These are phyloP conservation scores for Starmerella asiatica DNA, from an alignment of 805 yeast species.

Conservation along the genomic window DNA sequence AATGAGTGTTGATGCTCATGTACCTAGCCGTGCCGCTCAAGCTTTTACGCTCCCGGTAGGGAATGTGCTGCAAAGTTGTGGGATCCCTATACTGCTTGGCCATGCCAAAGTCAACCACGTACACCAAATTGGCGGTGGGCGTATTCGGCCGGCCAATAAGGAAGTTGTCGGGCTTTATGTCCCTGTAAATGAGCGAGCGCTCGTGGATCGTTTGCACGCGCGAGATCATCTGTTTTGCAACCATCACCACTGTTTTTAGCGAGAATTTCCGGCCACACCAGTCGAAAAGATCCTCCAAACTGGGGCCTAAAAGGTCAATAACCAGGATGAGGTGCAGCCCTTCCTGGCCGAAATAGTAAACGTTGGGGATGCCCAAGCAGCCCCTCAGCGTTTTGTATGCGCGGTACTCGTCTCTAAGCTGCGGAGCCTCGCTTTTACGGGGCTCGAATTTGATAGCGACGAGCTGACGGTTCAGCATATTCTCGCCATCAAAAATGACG, in stretches of 20 bases:
- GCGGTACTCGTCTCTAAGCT: constrained; percentile 89
- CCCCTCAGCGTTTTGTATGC: constrained; percentile 91
- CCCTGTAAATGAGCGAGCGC: constrained; percentile 75
- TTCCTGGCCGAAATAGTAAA: constrained; percentile 94
- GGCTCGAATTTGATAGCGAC: constrained; percentile 93
- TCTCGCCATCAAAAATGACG: constrained; percentile 81
- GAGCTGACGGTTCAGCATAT: constrained; percentile 90
- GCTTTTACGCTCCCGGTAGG: constrained; percentile 90
- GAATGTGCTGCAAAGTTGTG: constrained; percentile 84
- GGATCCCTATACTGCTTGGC: constrained; percentile 93
- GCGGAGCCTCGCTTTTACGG: constrained; percentile 87
- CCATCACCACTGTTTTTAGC: constrained; percentile 77
- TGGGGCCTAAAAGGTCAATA: constrained; percentile 88
- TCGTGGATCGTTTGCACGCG: constrained; percentile 94
- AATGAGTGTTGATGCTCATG: constrained; percentile 87
- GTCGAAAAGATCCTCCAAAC: constrained; percentile 87
- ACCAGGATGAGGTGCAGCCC: constrained; percentile 96
- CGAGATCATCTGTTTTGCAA: constrained; percentile 89
- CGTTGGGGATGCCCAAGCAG: constrained; percentile 94
- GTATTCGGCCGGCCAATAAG: constrained; percentile 51
- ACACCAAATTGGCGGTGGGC: constrained; percentile 87
- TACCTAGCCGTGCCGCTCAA: constrained; percentile 96
- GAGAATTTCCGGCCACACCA: constrained; percentile 90
- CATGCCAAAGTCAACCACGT: constrained; percentile 85
- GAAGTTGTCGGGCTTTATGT: constrained; percentile 73